A percentile compares a stretch with the other conserved stretches of the same genome.
phyloP scores from a whole-genome alignment of 352 stramenopile genomes.

The Phytophthora palmivora region DNA sequence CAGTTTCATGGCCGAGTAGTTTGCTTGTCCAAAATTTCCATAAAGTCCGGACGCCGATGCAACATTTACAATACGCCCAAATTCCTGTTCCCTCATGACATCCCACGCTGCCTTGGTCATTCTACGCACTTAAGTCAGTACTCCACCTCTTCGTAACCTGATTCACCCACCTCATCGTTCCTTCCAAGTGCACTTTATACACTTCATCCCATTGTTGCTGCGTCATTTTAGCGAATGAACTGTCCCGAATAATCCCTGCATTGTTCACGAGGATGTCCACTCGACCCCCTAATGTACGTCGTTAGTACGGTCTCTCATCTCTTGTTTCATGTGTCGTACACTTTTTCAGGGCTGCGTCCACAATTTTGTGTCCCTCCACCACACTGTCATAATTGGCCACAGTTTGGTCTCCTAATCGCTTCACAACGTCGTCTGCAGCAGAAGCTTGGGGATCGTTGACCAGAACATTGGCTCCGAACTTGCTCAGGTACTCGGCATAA shows the following conservation, averaged over 20 bases:
- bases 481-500: conserved; percentile 81
- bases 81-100: conserved; percentile 80
- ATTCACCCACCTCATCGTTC: conserved; percentile 69
- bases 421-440: conserved; percentile 71
- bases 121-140: conserved; percentile 22
- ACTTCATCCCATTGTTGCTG: conserved; percentile 86
- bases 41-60: conserved; percentile 86
- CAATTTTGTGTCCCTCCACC: conserved; percentile 72
- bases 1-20: conserved; percentile 91
- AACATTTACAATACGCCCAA: conserved; percentile 89
- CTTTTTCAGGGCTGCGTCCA: conserved; percentile 85
- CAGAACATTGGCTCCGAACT: conserved; percentile 73
- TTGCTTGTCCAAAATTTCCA: conserved; percentile 91
- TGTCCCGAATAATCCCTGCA: conserved; percentile 90
- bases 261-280: conserved; percentile 96
- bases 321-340: conserved; percentile 41
- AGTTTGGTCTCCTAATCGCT: conserved; percentile 58
- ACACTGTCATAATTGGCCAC: conserved; percentile 84
- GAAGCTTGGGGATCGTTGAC: conserved; percentile 80
- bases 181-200: conserved; percentile 84
- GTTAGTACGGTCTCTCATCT: too few species aligned
- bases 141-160: neutral
- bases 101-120: conserved; percentile 84
- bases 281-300: conserved; percentile 54
- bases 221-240: conserved; percentile 89